phyloP scores from a whole-genome alignment of 345 rosid species.

The Streptanthus diversifolius region DNA sequence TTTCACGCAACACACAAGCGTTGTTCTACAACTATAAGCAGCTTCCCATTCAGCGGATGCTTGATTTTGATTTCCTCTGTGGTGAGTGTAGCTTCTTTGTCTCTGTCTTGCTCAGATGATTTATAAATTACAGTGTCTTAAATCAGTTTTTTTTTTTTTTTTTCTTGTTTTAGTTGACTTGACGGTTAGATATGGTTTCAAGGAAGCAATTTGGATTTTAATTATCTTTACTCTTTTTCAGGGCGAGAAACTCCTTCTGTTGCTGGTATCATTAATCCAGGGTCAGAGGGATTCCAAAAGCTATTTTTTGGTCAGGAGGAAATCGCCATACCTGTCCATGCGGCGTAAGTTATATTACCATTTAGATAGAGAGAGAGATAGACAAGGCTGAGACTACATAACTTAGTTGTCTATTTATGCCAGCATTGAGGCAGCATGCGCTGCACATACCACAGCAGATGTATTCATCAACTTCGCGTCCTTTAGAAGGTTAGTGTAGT shows the following conservation, averaged over 20 bases:
- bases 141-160: background rate
- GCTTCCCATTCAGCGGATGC: slow-evolving; percentile 98
- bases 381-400: background rate
- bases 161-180: background rate
- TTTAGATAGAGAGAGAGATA: background rate
- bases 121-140: background rate
- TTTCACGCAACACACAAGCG: slow-evolving; percentile 83
- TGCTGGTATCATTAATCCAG: slow-evolving; percentile 93
- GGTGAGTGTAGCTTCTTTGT: slow-evolving; percentile 41
- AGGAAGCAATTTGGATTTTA: background rate
- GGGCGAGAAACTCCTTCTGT: slow-evolving; percentile 97
- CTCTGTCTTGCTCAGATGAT: background rate
- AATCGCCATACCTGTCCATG: slow-evolving; percentile 95
- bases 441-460: slow-evolving; percentile 93
- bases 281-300: slow-evolving; percentile 95
- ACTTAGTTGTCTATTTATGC: slow-evolving; percentile 26
- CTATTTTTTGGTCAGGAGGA: slow-evolving; percentile 98
- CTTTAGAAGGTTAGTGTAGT: slow-evolving; percentile 60
- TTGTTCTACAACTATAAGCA: slow-evolving; percentile 92
- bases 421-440: slow-evolving; percentile 93
- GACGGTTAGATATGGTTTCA: background rate
- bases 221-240: slow-evolving; percentile 23
- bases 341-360: slow-evolving; percentile 45
- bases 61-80: slow-evolving; percentile 97
- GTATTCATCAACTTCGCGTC: slow-evolving; percentile 95